These are phyloP conservation scores for Periconia sp. DNA, from an alignment of 2,329 filamentous ascomycete species.

Conservation along the genomic window DNA sequence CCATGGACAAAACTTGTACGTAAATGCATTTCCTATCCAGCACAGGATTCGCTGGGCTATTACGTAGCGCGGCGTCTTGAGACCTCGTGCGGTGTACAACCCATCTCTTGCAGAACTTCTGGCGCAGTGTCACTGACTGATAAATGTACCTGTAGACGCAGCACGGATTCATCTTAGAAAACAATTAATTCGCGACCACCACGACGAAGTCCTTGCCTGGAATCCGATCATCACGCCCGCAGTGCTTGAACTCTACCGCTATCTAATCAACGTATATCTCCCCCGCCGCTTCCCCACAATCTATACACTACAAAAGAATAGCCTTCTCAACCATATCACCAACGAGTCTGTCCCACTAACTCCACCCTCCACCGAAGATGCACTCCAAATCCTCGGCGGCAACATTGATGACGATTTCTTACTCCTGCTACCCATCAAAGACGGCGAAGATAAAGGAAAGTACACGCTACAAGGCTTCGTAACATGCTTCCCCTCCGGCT, in stretches of 20 bases:
- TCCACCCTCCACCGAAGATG: slow-evolving; percentile 36
- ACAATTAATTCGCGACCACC: slow-evolving; percentile 49
- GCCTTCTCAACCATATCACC: slow-evolving; percentile 51
- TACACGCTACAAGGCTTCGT: slow-evolving; percentile 61
- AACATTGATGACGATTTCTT: slow-evolving; percentile 64
- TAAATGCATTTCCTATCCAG: not conserved
- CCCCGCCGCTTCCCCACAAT: slow-evolving; percentile 57
- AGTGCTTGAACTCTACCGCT: slow-evolving; percentile 60
- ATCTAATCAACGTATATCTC: slow-evolving; percentile 57
- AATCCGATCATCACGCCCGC: slow-evolving; percentile 47
- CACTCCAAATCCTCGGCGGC: slow-evolving; percentile 52
- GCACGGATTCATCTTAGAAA: slow-evolving; percentile 54
- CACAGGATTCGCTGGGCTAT: too few relatives aligned
- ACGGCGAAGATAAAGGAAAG: slow-evolving; percentile 27
- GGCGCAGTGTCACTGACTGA: not conserved
- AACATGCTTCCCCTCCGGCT: slow-evolving; percentile 61
- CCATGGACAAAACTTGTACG: slow-evolving; percentile 59
- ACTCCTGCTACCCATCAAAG: slow-evolving; percentile 52
- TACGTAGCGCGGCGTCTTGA: too few relatives aligned
- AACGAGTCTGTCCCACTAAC: slow-evolving; percentile 45
- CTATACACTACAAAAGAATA: slow-evolving; percentile 22
- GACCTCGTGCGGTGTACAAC: too few relatives aligned
- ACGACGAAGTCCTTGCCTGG: slow-evolving; percentile 43
- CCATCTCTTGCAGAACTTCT: not conserved
- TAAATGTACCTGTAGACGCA: slow-evolving; percentile 35